Conservation (phyloP, 2,329 filamentous ascomycete genomes). For the Dothiorella sarmentorum region DNA sequence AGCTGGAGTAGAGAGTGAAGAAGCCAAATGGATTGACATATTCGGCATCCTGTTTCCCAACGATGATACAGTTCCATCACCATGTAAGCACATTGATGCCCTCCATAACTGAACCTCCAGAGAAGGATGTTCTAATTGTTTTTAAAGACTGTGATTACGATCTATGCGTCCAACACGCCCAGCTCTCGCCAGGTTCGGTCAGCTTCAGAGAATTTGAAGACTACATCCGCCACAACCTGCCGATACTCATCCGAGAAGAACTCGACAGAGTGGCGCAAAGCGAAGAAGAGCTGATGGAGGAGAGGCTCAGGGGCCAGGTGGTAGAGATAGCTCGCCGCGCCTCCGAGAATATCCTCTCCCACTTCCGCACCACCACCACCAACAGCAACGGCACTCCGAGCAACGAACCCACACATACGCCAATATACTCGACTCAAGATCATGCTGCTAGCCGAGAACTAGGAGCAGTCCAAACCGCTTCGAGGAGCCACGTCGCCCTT, state of each 20-base stretch:
- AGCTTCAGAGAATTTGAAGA: background rate
- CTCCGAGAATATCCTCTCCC: background rate
- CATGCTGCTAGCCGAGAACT: too few species aligned
- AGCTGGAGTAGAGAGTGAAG: background rate
- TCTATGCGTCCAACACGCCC: background rate
- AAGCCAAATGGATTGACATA: background rate
- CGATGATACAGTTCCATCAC: background rate
- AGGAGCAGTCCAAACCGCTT: too few species aligned
- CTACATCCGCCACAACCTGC: background rate
- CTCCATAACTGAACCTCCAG: background rate
- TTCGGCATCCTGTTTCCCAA: background rate
- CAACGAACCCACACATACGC: background rate
- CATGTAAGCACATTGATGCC: slow-evolving; percentile 1
- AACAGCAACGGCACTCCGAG: background rate
- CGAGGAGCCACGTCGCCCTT: too few species aligned
- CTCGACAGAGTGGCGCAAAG: background rate
- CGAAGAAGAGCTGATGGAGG: background rate
- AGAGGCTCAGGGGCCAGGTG: background rate
- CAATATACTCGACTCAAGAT: too few species aligned
- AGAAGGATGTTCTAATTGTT: too few species aligned
- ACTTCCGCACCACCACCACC: background rate
- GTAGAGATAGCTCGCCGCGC: background rate
- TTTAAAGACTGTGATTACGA: background rate
- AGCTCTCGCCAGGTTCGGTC: background rate
- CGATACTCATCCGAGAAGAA: background rate